phyloP scores from a whole-genome alignment of 2,329 filamentous ascomycete genomes.

The Nothophaeocryptopus gaeumannii region DNA sequence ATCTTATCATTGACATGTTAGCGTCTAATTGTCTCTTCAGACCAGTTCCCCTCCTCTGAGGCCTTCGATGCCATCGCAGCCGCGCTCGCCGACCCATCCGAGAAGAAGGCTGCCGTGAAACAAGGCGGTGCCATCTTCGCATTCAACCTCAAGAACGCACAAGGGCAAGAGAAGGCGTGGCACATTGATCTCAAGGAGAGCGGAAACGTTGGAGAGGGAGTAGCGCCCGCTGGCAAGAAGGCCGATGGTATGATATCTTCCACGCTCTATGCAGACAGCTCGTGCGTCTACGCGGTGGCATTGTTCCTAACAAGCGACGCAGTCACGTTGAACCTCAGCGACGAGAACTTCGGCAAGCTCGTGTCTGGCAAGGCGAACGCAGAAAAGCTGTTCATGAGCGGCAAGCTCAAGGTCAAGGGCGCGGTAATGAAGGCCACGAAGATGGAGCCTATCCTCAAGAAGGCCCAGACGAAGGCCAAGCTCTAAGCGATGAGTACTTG shows the following conservation, averaged over 20 bases:
- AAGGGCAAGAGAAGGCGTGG: slow-evolving; percentile 80
- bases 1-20: neutral
- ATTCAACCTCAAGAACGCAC: slow-evolving; percentile 86
- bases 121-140: slow-evolving; percentile 82
- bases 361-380: slow-evolving; percentile 87
- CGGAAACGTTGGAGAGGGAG: slow-evolving; percentile 75
- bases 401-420: slow-evolving; percentile 97
- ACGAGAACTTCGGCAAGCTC: slow-evolving; percentile 81
- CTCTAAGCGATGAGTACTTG: slow-evolving; percentile 53
- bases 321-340: slow-evolving; percentile 84
- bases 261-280: neutral
- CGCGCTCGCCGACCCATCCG: slow-evolving; percentile 65
- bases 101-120: slow-evolving; percentile 85
- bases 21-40: slow-evolving; percentile 14
- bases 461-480: slow-evolving; percentile 80
- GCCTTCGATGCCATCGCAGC: slow-evolving; percentile 86
- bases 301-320: slow-evolving; percentile 8
- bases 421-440: slow-evolving; percentile 99
- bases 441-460: slow-evolving; percentile 88
- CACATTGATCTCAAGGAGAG: slow-evolving; percentile 92
- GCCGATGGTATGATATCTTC: slow-evolving; percentile 64
- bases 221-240: slow-evolving; percentile 67
- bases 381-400: slow-evolving; percentile 94
- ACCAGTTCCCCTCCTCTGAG: slow-evolving; percentile 78
- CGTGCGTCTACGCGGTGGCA: neutral